Base-by-base conservation (phyloP, 352 stramenopile genomes). In the Globisporangium okanoganense region DNA sequence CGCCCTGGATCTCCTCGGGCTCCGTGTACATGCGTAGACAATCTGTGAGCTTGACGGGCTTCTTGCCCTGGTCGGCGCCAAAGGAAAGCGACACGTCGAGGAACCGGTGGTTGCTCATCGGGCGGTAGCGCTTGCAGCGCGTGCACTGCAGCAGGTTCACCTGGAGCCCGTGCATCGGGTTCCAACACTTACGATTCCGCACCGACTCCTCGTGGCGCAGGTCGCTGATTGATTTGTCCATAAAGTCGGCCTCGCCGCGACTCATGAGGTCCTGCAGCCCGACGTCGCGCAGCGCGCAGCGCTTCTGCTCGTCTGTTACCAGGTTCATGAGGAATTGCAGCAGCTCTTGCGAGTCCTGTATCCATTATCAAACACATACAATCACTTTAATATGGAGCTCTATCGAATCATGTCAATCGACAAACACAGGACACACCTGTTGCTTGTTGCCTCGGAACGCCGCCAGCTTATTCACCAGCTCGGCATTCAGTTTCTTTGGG, bases 271-370 rank as follows among this genome's bases (percentile, higher is more conserved):
- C 79, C 43, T 70, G 72, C 1, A 91, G 67, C 5, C 80, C 82
- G 20, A 72, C 65, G 36, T 91, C 84, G 35, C 76, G 76, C 44
- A 83, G 64, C 0, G 64, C 67, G 31, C 71, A 86, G 44, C 65
- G 58, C 47, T 75, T 73, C 57, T 92, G 82, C 31, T 92, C 82
- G 41, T 78, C 73, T 33, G 76, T 73, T n/a, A 95, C 78, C 13
- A 92, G 58, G 55, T 90, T 88, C 64, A 95, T 82, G n/a, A 94
- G 69, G 57, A 91, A 90, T 70, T 94, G 86, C 49, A 95, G 67
- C 24, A 95, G 69, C 64, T 95, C 86, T 64, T 95, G 84, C 33
- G 86, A 86, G 57, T 95, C 86, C 75, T 93, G 51, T 24, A 33
- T 31, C 9, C 24, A 2, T 4, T 5, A 0, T 27, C 43, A 36